Conservation (phyloP, 2,329 filamentous ascomycete genomes). For the Penicillium sp. region DNA sequence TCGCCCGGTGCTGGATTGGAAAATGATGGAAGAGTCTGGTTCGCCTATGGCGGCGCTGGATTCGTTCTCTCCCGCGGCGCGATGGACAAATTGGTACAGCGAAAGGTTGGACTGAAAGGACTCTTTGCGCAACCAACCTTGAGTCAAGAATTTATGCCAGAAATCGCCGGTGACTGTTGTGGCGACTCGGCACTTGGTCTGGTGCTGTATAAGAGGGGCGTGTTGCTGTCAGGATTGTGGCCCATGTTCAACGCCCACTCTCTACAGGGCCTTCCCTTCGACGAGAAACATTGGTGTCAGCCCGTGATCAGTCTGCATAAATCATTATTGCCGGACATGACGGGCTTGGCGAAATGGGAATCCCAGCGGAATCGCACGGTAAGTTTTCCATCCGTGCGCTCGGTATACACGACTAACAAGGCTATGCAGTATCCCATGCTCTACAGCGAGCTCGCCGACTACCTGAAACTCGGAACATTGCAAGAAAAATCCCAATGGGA, state of each 20-base stretch:
- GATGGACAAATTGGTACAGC: constrained; percentile 38
- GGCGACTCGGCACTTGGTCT: constrained; percentile 50
- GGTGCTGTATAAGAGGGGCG: constrained; percentile 42
- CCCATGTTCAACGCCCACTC: constrained; percentile 48
- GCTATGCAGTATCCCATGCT: constrained; percentile 15
- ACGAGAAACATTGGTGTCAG: constrained; percentile 48
- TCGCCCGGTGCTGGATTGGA: constrained; percentile 33
- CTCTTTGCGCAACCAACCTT: constrained; percentile 40
- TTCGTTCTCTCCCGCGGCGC: constrained; percentile 45
- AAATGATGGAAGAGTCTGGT: constrained; percentile 31
- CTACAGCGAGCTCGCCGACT: constrained; percentile 30
- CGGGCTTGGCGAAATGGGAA: constrained; percentile 45
- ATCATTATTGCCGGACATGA: constrained; percentile 45
- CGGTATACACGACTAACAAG: background rate
- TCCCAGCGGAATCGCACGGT: constrained; percentile 19
- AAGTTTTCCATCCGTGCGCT: constrained; percentile 5
- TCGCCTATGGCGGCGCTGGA: constrained; percentile 48
- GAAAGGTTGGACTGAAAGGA: constrained; percentile 18
- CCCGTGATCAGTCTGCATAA: constrained; percentile 49
- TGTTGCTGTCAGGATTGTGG: constrained; percentile 46
- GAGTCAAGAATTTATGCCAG: constrained; percentile 39
- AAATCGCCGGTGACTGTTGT: constrained; percentile 47
- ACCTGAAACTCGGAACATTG: constrained; percentile 21
- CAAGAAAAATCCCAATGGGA: constrained; percentile 29
- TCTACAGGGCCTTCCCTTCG: constrained; percentile 46